Evolutionary conservation across 2,329 filamentous ascomycete species (phyloP), one percentile per base, ranked within the genome.

Genomic region (Talaromyces sp.): DNA sequence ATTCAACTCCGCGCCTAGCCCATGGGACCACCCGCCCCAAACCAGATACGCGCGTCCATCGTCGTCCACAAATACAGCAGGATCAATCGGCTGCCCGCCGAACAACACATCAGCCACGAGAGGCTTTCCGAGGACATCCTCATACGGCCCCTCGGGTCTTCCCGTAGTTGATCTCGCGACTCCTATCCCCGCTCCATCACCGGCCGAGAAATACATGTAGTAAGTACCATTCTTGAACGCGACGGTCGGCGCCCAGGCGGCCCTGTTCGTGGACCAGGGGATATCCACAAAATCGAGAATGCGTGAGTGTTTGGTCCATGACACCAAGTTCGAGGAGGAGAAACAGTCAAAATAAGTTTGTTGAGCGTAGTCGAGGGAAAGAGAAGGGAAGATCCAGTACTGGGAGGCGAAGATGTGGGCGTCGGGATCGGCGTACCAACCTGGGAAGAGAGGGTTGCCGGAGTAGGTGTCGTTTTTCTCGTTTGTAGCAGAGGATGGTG

Each of bases 351-450:
- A 75, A 67, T 79, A 81, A 0, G 79, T 82, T 69, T 83, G 81
- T 37, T 79, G 56, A 14, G 79, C 76, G 66, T 82, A 83, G 16
- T 69, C 66, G 23, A 72, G 71, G 1, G 80, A 82, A 4, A 76
- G 73, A 1, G 81, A 83, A 5, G 81, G 79, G 67, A 77, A 83
- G 25, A 83, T 76, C 79, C 79, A 83, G 69, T 80, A 82, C 42
- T 75, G 67, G 31, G 69, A 71, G 16, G 78, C 69, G 70, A 81
- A 83, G 69, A 79, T 77, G 58, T 76, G 79, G 28, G 73, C 78
- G 68, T 82, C 81, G 0, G 81, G 81, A 62, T 83, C 81, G 7
- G 81, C 81, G 66, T 83, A 83, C 79, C 79, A 81, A 58, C 80
- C 80, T 21, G 50, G 57, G 25, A 82, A 73, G 58, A 83, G 78